phyloP scores from a whole-genome alignment of 495 filamentous ascomycete species.

The Neurospora sp. region DNA sequence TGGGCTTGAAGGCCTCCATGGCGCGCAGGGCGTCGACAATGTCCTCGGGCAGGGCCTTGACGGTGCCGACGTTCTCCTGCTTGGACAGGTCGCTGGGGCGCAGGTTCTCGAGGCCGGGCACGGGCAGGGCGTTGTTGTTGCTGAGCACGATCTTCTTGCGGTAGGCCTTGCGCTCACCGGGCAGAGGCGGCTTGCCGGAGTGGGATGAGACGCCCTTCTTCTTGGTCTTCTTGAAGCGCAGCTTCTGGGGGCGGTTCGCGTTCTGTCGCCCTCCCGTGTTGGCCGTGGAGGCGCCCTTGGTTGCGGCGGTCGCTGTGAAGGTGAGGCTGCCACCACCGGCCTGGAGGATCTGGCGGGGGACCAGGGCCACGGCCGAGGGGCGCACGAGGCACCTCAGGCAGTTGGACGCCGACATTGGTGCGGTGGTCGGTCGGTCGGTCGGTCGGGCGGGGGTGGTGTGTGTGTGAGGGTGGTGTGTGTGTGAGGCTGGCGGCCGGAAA shows the following conservation, averaged over 20 bases:
- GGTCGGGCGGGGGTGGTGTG: not conserved
- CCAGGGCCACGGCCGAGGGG: conserved; percentile 34
- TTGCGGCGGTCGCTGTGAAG: not conserved
- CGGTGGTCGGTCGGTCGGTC: conserved; percentile 9
- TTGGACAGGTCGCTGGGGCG: conserved; percentile 44
- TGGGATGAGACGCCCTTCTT: conserved; percentile 39
- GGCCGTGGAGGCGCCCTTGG: conserved; percentile 2
- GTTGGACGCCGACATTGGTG: conserved; percentile 58
- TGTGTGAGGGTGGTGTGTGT: not conserved
- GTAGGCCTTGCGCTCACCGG: conserved; percentile 76
- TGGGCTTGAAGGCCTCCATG: conserved; percentile 81
- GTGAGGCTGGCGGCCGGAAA: not conserved
- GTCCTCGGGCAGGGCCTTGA: conserved; percentile 58
- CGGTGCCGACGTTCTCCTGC: conserved; percentile 45
- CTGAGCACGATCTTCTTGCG: conserved; percentile 83
- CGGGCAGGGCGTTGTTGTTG: conserved; percentile 82
- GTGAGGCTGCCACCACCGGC: not conserved
- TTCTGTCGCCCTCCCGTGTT: conserved; percentile 13
- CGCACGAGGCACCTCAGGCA: conserved; percentile 60
- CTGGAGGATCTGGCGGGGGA: not conserved
- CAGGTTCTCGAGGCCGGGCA: conserved; percentile 54
- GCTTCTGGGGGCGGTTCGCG: conserved; percentile 26
- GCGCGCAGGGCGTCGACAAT: conserved; percentile 71
- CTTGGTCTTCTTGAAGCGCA: conserved; percentile 39
- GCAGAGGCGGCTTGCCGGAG: conserved; percentile 42